Evolutionary conservation across 2,329 filamentous ascomycete genomes (phyloP).

Genomic region (Fusarium pseudocircinatum): DNA sequence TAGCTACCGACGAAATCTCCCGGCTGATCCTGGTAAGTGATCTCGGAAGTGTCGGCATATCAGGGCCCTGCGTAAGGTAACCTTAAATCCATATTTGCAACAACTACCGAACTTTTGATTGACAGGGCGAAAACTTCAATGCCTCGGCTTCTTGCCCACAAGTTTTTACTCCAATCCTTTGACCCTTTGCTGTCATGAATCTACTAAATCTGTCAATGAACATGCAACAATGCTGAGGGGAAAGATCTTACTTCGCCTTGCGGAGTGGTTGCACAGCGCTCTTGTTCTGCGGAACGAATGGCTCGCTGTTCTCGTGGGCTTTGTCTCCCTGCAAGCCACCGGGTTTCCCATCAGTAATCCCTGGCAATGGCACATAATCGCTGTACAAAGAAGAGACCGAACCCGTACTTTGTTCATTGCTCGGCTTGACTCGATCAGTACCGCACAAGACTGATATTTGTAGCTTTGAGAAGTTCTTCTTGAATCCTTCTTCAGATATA

Average conservation of each 20-base stretch:
- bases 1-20: no score
- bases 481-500: not conserved
- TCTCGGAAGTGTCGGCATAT: not conserved
- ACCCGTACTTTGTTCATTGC: rapidly evolving
- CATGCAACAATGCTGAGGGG: rapidly evolving
- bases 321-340: not conserved
- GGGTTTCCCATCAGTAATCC: not conserved
- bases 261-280: no score
- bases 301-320: not conserved
- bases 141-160: not conserved
- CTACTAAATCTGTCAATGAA: not conserved
- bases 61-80: not conserved
- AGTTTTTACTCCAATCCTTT: not conserved
- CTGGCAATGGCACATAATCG: rapidly evolving
- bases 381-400: not conserved
- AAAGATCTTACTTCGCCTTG: no score
- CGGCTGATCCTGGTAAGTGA: not conserved
- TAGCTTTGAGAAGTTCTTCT: not conserved
- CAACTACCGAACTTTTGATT: not conserved
- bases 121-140: rapidly evolving
- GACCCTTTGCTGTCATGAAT: rapidly evolving
- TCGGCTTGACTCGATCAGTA: not conserved
- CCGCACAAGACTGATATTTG: not conserved
- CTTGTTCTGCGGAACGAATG: not conserved
- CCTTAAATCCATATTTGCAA: not conserved